A percentile compares a stretch with the other conserved stretches of the same genome.
These are phyloP conservation scores for Stachybotrys elegans DNA, from an alignment of 2,329 filamentous ascomycete genomes.

Conservation along the genomic window DNA sequence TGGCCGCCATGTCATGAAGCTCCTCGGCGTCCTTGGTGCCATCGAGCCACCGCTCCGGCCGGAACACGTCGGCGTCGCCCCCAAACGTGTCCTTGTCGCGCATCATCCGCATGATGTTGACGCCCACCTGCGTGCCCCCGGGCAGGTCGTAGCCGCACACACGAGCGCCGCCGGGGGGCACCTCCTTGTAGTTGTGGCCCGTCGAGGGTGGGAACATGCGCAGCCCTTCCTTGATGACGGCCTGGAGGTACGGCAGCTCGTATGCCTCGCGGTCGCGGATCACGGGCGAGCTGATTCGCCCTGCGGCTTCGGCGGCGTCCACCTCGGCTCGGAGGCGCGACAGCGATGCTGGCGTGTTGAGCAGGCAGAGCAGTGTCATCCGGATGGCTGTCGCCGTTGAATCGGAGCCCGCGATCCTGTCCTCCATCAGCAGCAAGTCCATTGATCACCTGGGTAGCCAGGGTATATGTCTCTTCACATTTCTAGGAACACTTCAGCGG, in stretches of 20 bases:
- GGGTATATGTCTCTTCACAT: background rate
- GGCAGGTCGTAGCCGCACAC: constrained; percentile 46
- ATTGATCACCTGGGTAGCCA: background rate
- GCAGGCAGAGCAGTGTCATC: constrained; percentile 45
- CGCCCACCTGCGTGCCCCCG: constrained; percentile 46
- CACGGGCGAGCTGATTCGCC: constrained; percentile 25
- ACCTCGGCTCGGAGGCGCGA: constrained; percentile 37
- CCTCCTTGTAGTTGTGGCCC: constrained; percentile 46
- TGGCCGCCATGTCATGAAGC: constrained; percentile 27
- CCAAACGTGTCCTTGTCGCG: constrained; percentile 45
- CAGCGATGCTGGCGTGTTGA: constrained; percentile 39
- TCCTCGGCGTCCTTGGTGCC: constrained; percentile 17
- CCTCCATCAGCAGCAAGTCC: fast-evolving
- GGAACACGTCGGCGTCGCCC: constrained; percentile 43
- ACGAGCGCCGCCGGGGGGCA: constrained; percentile 45
- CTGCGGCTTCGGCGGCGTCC: constrained; percentile 35
- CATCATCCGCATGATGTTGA: constrained; percentile 51
- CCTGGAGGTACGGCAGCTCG: constrained; percentile 48
- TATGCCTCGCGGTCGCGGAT: constrained; percentile 44
- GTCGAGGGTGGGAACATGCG: constrained; percentile 51
- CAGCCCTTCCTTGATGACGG: constrained; percentile 52
- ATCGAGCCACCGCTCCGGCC: constrained; percentile 51
- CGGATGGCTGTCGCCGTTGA: constrained; percentile 52
- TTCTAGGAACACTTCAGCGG: background rate
- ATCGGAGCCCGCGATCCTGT: constrained; percentile 54